Evolutionary conservation across 805 yeast genomes (phyloP).

Genomic region (Barnettozyma wickerhamii): DNA sequence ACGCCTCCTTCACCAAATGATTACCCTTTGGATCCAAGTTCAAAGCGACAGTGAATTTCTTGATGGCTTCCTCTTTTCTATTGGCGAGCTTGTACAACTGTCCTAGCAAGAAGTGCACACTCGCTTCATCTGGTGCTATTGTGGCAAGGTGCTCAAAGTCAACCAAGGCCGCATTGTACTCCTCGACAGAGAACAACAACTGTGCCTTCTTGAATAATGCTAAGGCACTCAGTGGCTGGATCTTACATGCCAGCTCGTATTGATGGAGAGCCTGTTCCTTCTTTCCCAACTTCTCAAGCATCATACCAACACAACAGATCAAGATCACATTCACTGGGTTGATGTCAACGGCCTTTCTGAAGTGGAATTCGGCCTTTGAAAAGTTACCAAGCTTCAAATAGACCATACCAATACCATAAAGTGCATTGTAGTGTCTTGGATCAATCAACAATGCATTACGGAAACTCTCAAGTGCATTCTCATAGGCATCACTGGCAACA

Average conservation of each 20-base stretch:
- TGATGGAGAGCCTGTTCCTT: constrained; percentile 71
- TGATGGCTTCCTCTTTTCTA: constrained; percentile 72
- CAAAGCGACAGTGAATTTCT: constrained; percentile 83
- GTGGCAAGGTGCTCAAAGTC: constrained; percentile 69
- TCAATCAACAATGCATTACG: constrained; percentile 73
- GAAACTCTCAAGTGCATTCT: constrained; percentile 81
- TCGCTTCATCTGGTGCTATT: constrained; percentile 91
- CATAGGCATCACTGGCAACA: constrained; percentile 84
- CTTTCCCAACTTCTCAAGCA: constrained; percentile 70
- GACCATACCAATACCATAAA: constrained; percentile 95
- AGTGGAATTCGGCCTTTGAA: constrained; percentile 79
- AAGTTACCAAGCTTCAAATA: constrained; percentile 81
- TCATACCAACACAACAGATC: constrained; percentile 92
- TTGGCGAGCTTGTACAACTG: constrained; percentile 76
- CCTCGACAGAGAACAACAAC: constrained; percentile 63
- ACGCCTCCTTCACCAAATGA: constrained; percentile 78
- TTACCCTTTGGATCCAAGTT: constrained; percentile 91
- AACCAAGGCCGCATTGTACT: constrained; percentile 65
- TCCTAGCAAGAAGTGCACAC: constrained; percentile 86
- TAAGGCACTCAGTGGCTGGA: constrained; percentile 82
- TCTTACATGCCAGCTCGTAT: constrained; percentile 74
- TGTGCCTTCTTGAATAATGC: constrained; percentile 90
- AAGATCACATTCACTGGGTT: constrained; percentile 89
- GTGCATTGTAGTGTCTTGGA: constrained; percentile 85
- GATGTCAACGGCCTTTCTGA: constrained; percentile 79